Evolutionary conservation across 2,329 filamentous ascomycete genomes (phyloP).

Genomic region (Emmonsiellopsis sp.): DNA sequence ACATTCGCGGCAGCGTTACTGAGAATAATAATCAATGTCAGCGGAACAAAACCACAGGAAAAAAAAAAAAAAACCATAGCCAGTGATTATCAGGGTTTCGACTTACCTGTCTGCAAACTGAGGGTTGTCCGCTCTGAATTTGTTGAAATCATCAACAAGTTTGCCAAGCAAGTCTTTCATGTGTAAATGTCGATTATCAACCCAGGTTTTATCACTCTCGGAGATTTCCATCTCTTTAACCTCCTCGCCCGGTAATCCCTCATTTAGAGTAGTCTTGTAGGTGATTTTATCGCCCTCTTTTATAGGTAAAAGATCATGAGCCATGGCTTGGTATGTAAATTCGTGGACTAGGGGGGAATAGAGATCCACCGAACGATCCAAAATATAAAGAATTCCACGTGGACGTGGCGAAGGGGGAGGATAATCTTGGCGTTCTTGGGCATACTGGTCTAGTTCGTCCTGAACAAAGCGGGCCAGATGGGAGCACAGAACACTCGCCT

Average conservation of each 20-base stretch:
- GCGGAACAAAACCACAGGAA: constrained; percentile 1
- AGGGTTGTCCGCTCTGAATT: constrained; percentile 81
- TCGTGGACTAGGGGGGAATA: constrained; percentile 84
- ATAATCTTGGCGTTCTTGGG: constrained; percentile 73
- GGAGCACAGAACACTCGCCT: constrained; percentile 76
- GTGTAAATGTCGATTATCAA: constrained; percentile 85
- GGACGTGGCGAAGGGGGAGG: constrained; percentile 65
- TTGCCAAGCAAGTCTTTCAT: constrained; percentile 98
- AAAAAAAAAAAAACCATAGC: not conserved
- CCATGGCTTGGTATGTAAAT: constrained; percentile 98
- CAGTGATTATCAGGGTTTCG: not conserved
- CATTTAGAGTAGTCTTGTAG: constrained; percentile 70
- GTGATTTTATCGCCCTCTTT: constrained; percentile 81
- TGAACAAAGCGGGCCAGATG: constrained; percentile 88
- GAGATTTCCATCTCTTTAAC: constrained; percentile 84
- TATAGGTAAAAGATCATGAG: constrained; percentile 81
- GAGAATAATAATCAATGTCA: constrained; percentile 21
- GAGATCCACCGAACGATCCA: constrained; percentile 87
- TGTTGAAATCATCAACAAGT: constrained; percentile 83
- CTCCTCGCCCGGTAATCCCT: constrained; percentile 59
- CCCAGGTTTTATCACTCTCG: constrained; percentile 90
- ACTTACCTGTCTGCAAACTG: constrained; percentile 68
- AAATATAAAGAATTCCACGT: constrained; percentile 72
- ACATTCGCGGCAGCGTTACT: constrained; percentile 63
- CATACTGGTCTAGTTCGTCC: constrained; percentile 81